Base-by-base conservation (phyloP, 75 land plant genomes). In the Cryptomeria japonica region DNA sequence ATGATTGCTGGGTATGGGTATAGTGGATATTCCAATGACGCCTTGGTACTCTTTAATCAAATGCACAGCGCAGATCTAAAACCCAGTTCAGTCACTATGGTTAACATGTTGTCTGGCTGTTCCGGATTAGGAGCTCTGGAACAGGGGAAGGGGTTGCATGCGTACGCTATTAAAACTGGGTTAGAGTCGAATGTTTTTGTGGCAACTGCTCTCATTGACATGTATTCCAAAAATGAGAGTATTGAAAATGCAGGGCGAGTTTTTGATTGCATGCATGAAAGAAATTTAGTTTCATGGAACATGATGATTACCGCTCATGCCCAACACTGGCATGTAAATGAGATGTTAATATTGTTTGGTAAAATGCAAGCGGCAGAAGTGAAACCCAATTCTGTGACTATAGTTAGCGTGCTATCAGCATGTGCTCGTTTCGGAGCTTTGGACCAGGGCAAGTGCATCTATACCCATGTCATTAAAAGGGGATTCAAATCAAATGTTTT, bases 1-100 rank as follows among this genome's bases (percentile, higher is more conserved):
- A 36, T 87, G 39, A 55, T 87, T 31, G 49, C 86, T 77, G 88
- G 84, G 16, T 80, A 79, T 80, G 53, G 39, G 8, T n/a, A 87
- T 49, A 31, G 3, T 55, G 88, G 84, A 28, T 14, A 18, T 42
- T 49, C 55, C 18, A 14, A 53, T 10, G 86, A 80, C 36, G 86
- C 85, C 8, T 73, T 87, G 3, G 15, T 38, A 39, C 47, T 46
- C 19, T 44, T 87, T n/a, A 31, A 42, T 32, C 34, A 39, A 49
- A 87, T 87, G 88, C 49, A 47, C 15, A 5, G 16, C 37, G 88
- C 44, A 28, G 88, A 85, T 34, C 6, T 47, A 76, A 77, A 39
- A 41, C 75, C 87, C 22, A 93, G 92, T 85, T 88, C 88, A 22
- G 82, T 85, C 75, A 95, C 91, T n/a, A 90, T 87, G 68, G 92